These are phyloP conservation scores for Plasmodium knowlesi DNA, from an alignment of 169 alveolate species.

Conservation along the genomic window DNA sequence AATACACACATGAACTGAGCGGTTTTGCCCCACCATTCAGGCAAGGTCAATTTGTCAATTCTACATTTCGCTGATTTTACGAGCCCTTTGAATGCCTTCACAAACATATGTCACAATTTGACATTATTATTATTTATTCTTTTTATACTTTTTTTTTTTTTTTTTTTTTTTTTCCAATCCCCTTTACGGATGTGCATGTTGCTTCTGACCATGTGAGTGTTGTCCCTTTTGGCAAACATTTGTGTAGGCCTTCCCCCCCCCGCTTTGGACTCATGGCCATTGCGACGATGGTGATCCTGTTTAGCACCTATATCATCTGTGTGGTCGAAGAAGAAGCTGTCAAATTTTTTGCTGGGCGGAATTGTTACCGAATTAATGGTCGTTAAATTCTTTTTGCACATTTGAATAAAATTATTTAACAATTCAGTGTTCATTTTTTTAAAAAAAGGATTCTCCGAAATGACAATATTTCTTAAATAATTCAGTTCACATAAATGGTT, in stretches of 20 bases:
- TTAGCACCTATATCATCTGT: conserved; percentile 12
- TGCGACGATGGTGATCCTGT: background rate
- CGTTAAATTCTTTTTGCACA: conserved; percentile 10
- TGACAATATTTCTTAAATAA: conserved; percentile 45
- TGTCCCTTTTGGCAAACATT: background rate
- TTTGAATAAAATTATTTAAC: conserved; percentile 50
- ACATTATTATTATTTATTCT: background rate
- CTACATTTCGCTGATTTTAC: background rate
- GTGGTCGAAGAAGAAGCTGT: conserved; percentile 4
- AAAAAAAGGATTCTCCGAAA: conserved; percentile 68
- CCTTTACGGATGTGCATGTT: conserved; percentile 1
- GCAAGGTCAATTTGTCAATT: background rate
- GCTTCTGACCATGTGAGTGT: conserved; percentile 2
- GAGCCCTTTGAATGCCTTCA: background rate
- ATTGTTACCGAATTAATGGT: conserved; percentile 43
- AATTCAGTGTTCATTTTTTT: conserved; percentile 22
- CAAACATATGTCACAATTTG: background rate
- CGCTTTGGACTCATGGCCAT: background rate
- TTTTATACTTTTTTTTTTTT: background rate
- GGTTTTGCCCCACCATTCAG: background rate
- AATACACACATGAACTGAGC: background rate
- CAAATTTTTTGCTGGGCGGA: conserved; percentile 26
- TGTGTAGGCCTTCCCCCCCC: background rate
- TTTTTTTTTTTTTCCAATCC: background rate
- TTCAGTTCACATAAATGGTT: conserved; percentile 39